phyloP scores from a whole-genome alignment of 305 asterid species.

The Fraxinus greggii region DNA sequence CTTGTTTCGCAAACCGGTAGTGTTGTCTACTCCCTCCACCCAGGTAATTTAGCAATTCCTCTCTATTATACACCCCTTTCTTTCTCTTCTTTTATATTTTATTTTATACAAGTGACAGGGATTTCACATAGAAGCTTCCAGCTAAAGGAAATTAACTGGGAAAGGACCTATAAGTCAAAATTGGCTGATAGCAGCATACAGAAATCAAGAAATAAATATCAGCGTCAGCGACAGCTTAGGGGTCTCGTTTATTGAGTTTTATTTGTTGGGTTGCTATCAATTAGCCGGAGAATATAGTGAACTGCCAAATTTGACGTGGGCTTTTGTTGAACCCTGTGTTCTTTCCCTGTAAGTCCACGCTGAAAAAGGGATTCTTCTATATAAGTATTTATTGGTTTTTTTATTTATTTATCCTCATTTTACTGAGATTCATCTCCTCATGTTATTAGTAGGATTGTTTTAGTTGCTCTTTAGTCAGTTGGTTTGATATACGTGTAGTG shows the following conservation, averaged over 20 bases:
- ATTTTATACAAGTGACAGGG: neutral
- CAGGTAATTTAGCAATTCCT: neutral
- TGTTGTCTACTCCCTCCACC: neutral
- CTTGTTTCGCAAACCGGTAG: neutral
- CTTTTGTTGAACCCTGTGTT: neutral
- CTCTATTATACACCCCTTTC: neutral
- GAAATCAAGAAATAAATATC: neutral
- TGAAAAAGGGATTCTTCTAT: neutral
- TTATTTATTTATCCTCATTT: neutral
- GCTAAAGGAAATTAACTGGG: neutral
- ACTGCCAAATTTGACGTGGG: neutral
- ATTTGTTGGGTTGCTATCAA: neutral
- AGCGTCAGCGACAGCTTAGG: neutral
- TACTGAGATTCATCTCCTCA: neutral
- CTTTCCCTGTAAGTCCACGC: neutral
- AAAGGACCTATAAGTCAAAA: neutral
- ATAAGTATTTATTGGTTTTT: neutral
- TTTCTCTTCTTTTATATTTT: neutral
- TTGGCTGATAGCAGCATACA: constrained; percentile 2
- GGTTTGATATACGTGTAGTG: neutral
- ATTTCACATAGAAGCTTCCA: neutral
- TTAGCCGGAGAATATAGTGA: neutral
- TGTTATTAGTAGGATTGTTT: neutral
- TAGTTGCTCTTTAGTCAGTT: neutral
- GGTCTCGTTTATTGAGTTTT: neutral